phyloP scores from a whole-genome alignment of 2,329 filamentous ascomycete genomes.

The Dactylellina sp. region DNA sequence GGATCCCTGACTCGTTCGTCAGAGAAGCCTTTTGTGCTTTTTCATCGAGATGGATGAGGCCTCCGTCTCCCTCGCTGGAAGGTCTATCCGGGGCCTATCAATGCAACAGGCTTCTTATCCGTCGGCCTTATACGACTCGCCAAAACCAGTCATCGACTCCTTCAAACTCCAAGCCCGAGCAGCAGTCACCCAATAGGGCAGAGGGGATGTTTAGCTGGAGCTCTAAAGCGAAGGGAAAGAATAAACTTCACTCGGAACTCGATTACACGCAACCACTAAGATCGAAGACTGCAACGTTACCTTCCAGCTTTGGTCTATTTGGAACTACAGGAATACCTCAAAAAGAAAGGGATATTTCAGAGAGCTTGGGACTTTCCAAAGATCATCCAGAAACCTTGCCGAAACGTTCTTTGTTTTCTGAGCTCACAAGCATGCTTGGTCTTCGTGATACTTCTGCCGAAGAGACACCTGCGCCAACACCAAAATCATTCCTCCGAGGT shows the following conservation, averaged over 20 bases:
- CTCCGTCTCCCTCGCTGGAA: background rate
- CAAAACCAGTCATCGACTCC: background rate
- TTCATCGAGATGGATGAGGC: conserved; percentile 9
- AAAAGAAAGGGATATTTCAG: conserved; percentile 14
- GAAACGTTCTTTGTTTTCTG: background rate
- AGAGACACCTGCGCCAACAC: background rate
- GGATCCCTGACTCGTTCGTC: conserved; percentile 38
- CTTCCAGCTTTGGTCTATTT: background rate
- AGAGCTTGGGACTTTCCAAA: background rate
- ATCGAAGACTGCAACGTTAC: too few relatives aligned
- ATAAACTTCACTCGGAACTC: background rate
- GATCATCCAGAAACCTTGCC: background rate
- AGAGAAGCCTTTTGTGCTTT: conserved; percentile 30
- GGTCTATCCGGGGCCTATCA: background rate
- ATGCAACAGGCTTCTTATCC: background rate
- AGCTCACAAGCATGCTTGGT: background rate
- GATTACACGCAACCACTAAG: conserved; percentile 9
- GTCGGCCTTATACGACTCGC: conserved; percentile 1
- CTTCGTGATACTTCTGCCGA: background rate
- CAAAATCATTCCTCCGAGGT: background rate
- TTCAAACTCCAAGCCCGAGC: background rate
- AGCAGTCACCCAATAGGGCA: background rate
- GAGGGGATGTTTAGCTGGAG: conserved; percentile 44
- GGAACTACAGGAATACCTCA: background rate
- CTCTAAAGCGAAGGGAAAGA: conserved; percentile 1